Evolutionary conservation across 495 filamentous ascomycete species (phyloP).

Genomic region (Wilcoxina mikolae): DNA sequence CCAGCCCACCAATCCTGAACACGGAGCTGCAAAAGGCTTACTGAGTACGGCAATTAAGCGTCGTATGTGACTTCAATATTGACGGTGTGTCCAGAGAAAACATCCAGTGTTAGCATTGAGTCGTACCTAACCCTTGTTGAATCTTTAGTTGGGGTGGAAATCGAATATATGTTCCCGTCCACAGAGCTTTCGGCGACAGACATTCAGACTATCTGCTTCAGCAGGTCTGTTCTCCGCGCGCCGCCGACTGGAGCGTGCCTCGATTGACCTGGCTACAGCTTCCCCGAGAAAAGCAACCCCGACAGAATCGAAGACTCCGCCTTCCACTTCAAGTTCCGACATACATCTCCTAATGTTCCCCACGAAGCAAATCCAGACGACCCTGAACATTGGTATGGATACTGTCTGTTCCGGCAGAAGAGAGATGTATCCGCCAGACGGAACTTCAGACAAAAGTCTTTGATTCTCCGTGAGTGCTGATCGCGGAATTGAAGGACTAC

Average conservation of each 20-base stretch:
- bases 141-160: slow-evolving; percentile 19
- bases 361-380: slow-evolving; percentile 18
- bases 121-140: neutral
- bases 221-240: slow-evolving; percentile 16
- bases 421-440: slow-evolving; percentile 23
- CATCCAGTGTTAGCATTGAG: neutral
- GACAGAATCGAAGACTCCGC: slow-evolving; percentile 24
- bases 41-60: slow-evolving; percentile 9
- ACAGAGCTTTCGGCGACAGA: slow-evolving; percentile 26
- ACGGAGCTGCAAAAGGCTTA: neutral
- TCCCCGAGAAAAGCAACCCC: slow-evolving; percentile 27
- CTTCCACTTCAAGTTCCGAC: slow-evolving; percentile 28
- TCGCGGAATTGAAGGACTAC: neutral
- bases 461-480: slow-evolving; percentile 14
- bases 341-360: slow-evolving; percentile 23
- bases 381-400: slow-evolving; percentile 27
- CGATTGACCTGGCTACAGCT: slow-evolving; percentile 13
- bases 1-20: neutral
- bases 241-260: neutral
- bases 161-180: slow-evolving; percentile 29
- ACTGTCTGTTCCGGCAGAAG: slow-evolving; percentile 29
- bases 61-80: slow-evolving; percentile 30
- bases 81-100: slow-evolving; percentile 15
- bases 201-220: slow-evolving; percentile 28
- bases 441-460: slow-evolving; percentile 27